Conservation (phyloP, 2,329 filamentous ascomycete species). For the Xylariaceae sp. region DNA sequence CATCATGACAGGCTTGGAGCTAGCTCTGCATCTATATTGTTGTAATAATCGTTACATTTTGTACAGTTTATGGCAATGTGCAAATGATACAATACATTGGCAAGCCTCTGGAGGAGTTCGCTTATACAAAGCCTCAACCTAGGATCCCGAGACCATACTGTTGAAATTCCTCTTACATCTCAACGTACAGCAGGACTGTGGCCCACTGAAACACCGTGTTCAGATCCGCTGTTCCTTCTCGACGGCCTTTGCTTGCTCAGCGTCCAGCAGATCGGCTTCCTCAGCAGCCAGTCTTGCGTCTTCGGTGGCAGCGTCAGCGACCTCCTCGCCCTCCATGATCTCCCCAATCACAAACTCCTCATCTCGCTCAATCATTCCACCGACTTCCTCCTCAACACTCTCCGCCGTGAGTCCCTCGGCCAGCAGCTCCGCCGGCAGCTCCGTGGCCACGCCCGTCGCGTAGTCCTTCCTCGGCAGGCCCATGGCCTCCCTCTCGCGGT, state of each 20-base stretch:
- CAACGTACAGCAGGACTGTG: too few species aligned
- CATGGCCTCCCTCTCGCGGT: slow-evolving; percentile 57
- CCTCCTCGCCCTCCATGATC: slow-evolving; percentile 30
- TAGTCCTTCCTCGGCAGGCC: slow-evolving; percentile 53
- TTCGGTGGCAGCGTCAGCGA: slow-evolving; percentile 10
- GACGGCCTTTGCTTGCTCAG: too few species aligned
- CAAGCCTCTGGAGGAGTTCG: too few species aligned
- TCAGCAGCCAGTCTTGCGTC: neutral
- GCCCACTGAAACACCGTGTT: too few species aligned
- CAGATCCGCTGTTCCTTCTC: too few species aligned
- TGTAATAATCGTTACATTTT: neutral
- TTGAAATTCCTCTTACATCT: too few species aligned
- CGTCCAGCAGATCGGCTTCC: too few species aligned
- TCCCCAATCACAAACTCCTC: slow-evolving; percentile 45
- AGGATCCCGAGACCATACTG: too few species aligned
- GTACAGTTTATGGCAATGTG: too few species aligned
- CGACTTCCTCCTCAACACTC: slow-evolving; percentile 32
- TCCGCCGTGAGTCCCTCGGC: slow-evolving; percentile 24
- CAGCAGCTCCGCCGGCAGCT: slow-evolving; percentile 32
- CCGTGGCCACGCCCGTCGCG: neutral
- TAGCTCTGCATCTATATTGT: neutral
- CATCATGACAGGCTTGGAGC: slow-evolving; percentile 10
- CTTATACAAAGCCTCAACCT: too few species aligned
- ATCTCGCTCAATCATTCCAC: slow-evolving; percentile 37
- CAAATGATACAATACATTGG: too few species aligned